These are phyloP conservation scores for Solanum phureja DNA, from an alignment of 257 asterid genomes.

Conservation along the genomic window DNA sequence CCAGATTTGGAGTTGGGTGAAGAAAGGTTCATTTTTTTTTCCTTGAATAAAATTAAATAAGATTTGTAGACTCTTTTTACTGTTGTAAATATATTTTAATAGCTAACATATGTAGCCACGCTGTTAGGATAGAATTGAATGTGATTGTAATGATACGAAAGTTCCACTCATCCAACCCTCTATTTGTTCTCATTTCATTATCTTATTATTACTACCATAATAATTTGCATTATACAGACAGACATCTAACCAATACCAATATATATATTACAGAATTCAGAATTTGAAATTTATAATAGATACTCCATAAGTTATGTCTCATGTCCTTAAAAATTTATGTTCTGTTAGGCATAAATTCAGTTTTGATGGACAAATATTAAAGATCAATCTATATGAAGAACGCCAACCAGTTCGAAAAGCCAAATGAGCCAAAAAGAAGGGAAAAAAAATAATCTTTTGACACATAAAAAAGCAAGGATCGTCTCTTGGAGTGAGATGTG, in stretches of 20 bases:
- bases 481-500: neutral
- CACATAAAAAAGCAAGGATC: neutral
- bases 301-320: neutral
- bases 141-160: conserved; percentile 10
- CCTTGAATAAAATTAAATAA: neutral
- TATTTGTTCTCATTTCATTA: conserved; percentile 11
- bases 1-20: neutral
- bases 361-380: neutral
- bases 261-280: neutral
- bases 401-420: neutral
- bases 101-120: neutral
- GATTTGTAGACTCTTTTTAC: neutral
- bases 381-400: neutral
- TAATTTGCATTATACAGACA: conserved; percentile 3
- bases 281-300: neutral
- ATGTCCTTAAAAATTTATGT: neutral
- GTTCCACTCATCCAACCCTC: neutral
- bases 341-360: neutral
- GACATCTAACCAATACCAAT: conserved; percentile 6
- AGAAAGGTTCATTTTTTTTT: neutral
- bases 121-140: neutral
- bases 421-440: neutral
- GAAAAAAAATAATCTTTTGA: neutral
- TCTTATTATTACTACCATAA: conserved; percentile 8
- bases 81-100: neutral